Evolutionary conservation across 371 early-diverging fungal genomes (phyloP), one percentile per base, ranked within the genome.

Genomic region (Mortierella sp.): DNA sequence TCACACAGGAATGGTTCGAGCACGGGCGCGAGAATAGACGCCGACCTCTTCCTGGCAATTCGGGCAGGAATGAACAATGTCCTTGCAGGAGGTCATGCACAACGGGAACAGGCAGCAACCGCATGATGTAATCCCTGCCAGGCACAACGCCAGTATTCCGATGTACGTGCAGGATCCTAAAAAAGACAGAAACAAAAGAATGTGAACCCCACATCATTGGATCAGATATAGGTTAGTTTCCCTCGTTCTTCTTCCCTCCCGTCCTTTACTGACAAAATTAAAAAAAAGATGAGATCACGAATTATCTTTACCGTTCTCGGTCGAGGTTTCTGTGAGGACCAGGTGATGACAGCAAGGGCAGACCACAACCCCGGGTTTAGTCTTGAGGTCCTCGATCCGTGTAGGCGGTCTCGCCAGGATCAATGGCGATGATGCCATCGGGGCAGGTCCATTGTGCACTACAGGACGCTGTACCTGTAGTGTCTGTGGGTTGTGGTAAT

Each of bases 121-220:
- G 47, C 82, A 82, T 0, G 83, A 71, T 44, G 83, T 78, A 19
- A 82, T 47, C 8, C 83, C 83, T 6, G 72, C 75, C 10, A 82
- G 37, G 24, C 75, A 44, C 50, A 82, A 68, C 40, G 75, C 78
- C 16, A 82, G 70, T 31, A 82, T 68, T 14, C 83, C 73, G 10
- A 82, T 72, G 41, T 82, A 82, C 31, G 83, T 82, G 75, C 83
- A 82, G 10, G 79, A 82, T 26, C 82, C 81, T 81, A 68, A 29
- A 14, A 16, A 29, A 48, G 26, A 47, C 8, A 22, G 45, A 14
- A 16, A 7, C 19, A 47, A 13, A 47, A 34, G 4, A 52, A 22
- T 22, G n/a, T 61, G 24, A 44, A 52, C 24, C 53, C 29, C 29
- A 14, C 45, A 45, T 45, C 2, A 9, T 24, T 22, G 22, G 16